Evolutionary conservation across 495 filamentous ascomycete species (phyloP).

Genomic region (Sabuloglossum arenarium): DNA sequence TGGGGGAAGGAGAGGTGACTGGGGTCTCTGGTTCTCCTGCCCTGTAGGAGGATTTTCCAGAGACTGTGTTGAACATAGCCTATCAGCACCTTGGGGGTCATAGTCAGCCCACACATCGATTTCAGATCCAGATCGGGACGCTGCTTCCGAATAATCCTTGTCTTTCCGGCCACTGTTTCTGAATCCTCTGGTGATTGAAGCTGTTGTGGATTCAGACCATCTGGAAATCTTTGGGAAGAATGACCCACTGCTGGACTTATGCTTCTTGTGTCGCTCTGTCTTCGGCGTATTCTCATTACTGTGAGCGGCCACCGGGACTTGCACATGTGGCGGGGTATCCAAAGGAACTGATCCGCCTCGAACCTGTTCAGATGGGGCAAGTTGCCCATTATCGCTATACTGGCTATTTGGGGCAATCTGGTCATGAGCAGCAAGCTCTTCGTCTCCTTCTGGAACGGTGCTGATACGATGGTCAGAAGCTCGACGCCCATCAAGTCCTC

Average conservation of each 20-base stretch:
- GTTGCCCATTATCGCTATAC: slow-evolving; percentile 26
- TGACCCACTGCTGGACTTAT: slow-evolving; percentile 74
- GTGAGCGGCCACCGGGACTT: slow-evolving; percentile 30
- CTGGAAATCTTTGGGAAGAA: slow-evolving; percentile 87
- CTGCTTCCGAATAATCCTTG: slow-evolving; percentile 27
- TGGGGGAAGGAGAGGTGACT: slow-evolving; percentile 40
- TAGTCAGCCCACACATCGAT: neutral
- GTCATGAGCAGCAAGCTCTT: slow-evolving; percentile 40
- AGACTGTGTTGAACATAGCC: slow-evolving; percentile 36
- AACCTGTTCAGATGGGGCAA: slow-evolving; percentile 25
- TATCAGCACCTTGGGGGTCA: slow-evolving; percentile 46
- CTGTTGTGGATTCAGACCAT: slow-evolving; percentile 92
- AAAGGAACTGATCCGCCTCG: slow-evolving; percentile 45
- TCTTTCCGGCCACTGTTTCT: slow-evolving; percentile 28
- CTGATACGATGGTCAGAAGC: slow-evolving; percentile 61
- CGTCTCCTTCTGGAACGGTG: slow-evolving; percentile 65
- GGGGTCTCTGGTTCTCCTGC: slow-evolving; percentile 27
- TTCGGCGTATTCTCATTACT: slow-evolving; percentile 61
- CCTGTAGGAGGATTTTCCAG: slow-evolving; percentile 9
- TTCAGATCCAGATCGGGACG: slow-evolving; percentile 26
- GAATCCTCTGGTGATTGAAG: slow-evolving; percentile 38
- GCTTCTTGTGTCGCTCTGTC: slow-evolving; percentile 64
- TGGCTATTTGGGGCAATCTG: slow-evolving; percentile 19
- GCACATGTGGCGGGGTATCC: slow-evolving; percentile 48
- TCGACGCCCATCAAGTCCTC: slow-evolving; percentile 33